Conservation (phyloP, 768 basidiomycete species). For the Tricholoma sp. region DNA sequence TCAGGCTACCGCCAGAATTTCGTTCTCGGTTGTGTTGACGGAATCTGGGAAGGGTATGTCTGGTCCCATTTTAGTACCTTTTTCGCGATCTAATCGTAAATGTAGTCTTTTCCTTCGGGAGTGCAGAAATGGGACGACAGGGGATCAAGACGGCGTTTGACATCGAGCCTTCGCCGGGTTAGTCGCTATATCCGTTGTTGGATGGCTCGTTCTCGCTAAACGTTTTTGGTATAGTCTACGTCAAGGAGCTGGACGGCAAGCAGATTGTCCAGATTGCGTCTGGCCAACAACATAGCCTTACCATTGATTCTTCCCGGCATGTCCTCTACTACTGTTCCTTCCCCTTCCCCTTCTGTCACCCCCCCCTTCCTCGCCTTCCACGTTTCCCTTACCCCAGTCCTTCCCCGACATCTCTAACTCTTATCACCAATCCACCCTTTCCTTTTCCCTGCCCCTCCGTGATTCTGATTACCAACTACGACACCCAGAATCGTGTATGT, state of each 20-base stretch:
- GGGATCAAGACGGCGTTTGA: slow-evolving; percentile 85
- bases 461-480: no score
- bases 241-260: slow-evolving; percentile 72
- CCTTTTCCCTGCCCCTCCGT: no score
- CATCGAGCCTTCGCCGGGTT: slow-evolving; percentile 68
- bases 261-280: slow-evolving; percentile 79
- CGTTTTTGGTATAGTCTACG: slow-evolving; percentile 42
- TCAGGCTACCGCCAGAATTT: slow-evolving; percentile 76
- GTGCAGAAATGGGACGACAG: slow-evolving; percentile 86
- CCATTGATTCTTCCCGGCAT: slow-evolving; percentile 73
- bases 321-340: no score
- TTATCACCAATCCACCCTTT: no score
- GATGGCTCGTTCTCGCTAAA: not conserved
- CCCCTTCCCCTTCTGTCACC: no score
- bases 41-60: slow-evolving; percentile 71
- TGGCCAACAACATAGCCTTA: slow-evolving; percentile 84
- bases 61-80: no score
- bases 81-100: no score
- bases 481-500: slow-evolving; percentile 62
- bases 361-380: no score
- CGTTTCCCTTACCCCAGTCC: no score
- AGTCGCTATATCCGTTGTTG: slow-evolving; percentile 13
- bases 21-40: no score
- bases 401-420: no score
- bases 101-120: no score